Conservation (phyloP, 2,329 filamentous ascomycete genomes). For the Gyromitra esculenta region DNA sequence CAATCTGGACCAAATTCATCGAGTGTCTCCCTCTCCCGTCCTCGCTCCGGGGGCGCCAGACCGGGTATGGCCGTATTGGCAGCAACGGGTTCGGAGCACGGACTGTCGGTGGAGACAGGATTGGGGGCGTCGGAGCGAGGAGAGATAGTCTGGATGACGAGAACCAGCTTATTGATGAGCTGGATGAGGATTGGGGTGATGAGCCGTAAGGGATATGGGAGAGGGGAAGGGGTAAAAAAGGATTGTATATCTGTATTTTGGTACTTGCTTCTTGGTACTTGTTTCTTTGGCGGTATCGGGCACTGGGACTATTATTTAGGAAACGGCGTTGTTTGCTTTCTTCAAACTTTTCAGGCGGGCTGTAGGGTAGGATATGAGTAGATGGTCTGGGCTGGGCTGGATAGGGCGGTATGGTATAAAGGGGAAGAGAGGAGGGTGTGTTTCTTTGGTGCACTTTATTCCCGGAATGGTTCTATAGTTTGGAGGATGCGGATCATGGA, state of each 20-base stretch:
- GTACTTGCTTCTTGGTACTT: neutral
- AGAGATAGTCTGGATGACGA: slow-evolving; percentile 75
- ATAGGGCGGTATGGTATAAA: neutral
- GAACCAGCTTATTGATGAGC: slow-evolving; percentile 91
- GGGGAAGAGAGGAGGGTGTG: neutral
- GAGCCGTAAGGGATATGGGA: slow-evolving; percentile 19
- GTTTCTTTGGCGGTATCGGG: neutral
- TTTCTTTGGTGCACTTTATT: neutral
- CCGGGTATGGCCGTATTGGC: slow-evolving; percentile 27
- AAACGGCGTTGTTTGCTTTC: slow-evolving; percentile 10
- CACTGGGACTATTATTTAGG: slow-evolving; percentile 1
- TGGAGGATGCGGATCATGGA: neutral
- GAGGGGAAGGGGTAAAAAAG: neutral
- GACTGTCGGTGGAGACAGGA: slow-evolving; percentile 39
- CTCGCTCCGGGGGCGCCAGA: slow-evolving; percentile 30
- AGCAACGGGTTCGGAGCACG: slow-evolving; percentile 36
- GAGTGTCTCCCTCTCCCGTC: slow-evolving; percentile 47
- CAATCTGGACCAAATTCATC: slow-evolving; percentile 45
- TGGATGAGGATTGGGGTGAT: slow-evolving; percentile 98
- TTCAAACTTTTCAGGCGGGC: neutral
- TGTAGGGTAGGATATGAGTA: neutral
- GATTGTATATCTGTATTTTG: slow-evolving; percentile 4
- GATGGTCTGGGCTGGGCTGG: neutral
- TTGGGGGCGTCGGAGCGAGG: slow-evolving; percentile 69
- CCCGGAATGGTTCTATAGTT: neutral